phyloP scores from a whole-genome alignment of 2,329 filamentous ascomycete genomes.

The Arthroderma uncinatum region DNA sequence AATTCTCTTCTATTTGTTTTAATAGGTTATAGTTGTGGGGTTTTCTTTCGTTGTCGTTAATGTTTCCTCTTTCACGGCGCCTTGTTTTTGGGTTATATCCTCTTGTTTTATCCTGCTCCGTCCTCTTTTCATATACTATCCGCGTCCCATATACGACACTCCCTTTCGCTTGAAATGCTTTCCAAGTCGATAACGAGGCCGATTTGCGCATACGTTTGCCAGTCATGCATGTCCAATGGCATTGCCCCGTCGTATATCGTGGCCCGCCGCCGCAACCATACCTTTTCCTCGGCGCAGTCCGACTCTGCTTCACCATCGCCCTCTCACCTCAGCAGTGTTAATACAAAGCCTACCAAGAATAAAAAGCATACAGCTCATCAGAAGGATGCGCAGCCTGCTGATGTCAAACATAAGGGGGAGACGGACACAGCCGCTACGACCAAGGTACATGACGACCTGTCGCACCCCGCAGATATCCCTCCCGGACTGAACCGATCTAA shows the following conservation, averaged over 20 bases:
- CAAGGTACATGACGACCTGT: not conserved
- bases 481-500: not conserved
- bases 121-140: not conserved
- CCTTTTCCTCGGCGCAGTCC: not conserved
- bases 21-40: not conserved
- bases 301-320: not conserved
- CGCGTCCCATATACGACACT: not conserved
- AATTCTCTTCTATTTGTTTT: not conserved
- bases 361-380: not conserved
- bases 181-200: constrained; percentile 28
- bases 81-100: not conserved
- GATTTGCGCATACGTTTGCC: constrained; percentile 26
- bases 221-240: constrained; percentile 20
- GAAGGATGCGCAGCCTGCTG: not conserved
- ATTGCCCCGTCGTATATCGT: not conserved
- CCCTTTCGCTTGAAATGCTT: constrained; percentile 23
- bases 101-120: not conserved
- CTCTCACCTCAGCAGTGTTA: not conserved
- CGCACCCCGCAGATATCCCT: not conserved
- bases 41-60: not conserved
- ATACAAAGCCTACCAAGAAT: not conserved
- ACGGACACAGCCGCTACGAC: not conserved
- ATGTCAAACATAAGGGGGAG: not conserved
- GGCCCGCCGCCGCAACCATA: not conserved
- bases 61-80: not conserved